phyloP scores from a whole-genome alignment of 805 yeast genomes.

The Scheffersomyces spartinae region DNA sequence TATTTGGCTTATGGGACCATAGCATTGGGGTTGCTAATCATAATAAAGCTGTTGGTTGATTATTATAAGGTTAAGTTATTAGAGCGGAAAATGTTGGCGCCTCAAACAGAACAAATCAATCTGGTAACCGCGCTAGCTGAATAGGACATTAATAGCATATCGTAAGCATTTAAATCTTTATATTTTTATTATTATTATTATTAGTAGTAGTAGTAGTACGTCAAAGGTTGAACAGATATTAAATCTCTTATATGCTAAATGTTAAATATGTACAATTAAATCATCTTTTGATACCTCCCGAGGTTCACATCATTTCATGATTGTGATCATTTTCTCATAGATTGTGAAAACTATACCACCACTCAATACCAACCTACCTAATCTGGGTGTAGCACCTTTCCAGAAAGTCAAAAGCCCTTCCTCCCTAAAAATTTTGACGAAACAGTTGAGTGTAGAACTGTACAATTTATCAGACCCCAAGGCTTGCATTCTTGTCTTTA shows the following conservation, averaged over 20 bases:
- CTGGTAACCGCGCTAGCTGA: slow-evolving; percentile 9
- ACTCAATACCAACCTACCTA: slow-evolving; percentile 82
- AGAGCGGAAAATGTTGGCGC: slow-evolving; percentile 51
- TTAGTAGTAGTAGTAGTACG: not conserved
- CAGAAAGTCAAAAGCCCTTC: slow-evolving; percentile 90
- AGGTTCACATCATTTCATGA: slow-evolving; percentile 28
- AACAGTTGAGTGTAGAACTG: slow-evolving; percentile 71
- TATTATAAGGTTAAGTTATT: slow-evolving; percentile 65
- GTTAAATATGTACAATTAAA: not conserved
- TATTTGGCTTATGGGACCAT: slow-evolving; percentile 53
- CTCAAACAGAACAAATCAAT: slow-evolving; percentile 21
- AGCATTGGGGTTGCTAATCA: slow-evolving; percentile 54
- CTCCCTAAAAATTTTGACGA: slow-evolving; percentile 62
- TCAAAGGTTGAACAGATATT: too few species aligned
- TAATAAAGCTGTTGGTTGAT: slow-evolving; percentile 58
- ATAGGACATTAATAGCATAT: too few species aligned
- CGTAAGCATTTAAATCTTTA: not conserved
- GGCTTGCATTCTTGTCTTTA: slow-evolving; percentile 95
- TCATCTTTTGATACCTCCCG: too few species aligned
- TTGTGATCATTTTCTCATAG: slow-evolving; percentile 74
- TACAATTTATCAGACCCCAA: slow-evolving; percentile 66
- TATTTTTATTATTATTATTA: slow-evolving; percentile 1
- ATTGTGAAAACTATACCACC: slow-evolving; percentile 98
- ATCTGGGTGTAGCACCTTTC: slow-evolving; percentile 97
- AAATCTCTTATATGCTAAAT: too few species aligned